Base-by-base conservation (phyloP, 352 stramenopile genomes). In the Aphanomyces cochlioides region DNA sequence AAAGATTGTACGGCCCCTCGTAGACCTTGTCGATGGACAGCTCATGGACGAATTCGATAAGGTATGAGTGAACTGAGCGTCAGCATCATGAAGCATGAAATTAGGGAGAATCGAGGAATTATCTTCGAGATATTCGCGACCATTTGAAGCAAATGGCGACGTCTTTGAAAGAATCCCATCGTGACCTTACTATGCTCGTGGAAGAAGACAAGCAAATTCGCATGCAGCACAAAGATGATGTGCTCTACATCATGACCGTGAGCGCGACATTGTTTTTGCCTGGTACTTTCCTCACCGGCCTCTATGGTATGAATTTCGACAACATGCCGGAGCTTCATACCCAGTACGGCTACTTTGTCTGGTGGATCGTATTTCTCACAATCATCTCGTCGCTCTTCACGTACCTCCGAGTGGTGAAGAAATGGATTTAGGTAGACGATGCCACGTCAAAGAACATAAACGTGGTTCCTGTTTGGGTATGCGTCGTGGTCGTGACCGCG, bases 231-330 rank as follows among this genome's bases (percentile, higher is more conserved):
- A 85, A 93, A 57, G 90, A 74, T 69, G 81, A 91, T 70, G 85
- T 93, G 69, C 93, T 80, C 70, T 93, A 89, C 69, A 78, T 84
- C 28, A 73, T 96, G 47, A 89, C 88, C 34, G 78, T 96, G 4
- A 80, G 95, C 7, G 86, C 87, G 4, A 88, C 88, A 4, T 77
- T 95, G 34, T 93, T 93, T 39, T 66, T 96, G 37, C 88, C 88
- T 2, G 88, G 84, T n/a, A 87, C 94, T 72, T 96, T 96, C 74
- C 78, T 95, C 36, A 93, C 88, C 15, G 84, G 84, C 15, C 67
- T 96, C 4, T 95, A 95, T 66, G 88, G 88, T 41, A 96, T 96
- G 88, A 96, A 96, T 77, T 96, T 95, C 66, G 78, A 81, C 37
- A 79, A 89, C 66, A 96, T 96, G 87, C 87, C 88, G 4, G 88